Base-by-base conservation (phyloP, 768 basidiomycete species). In the Boletus insuetus region DNA sequence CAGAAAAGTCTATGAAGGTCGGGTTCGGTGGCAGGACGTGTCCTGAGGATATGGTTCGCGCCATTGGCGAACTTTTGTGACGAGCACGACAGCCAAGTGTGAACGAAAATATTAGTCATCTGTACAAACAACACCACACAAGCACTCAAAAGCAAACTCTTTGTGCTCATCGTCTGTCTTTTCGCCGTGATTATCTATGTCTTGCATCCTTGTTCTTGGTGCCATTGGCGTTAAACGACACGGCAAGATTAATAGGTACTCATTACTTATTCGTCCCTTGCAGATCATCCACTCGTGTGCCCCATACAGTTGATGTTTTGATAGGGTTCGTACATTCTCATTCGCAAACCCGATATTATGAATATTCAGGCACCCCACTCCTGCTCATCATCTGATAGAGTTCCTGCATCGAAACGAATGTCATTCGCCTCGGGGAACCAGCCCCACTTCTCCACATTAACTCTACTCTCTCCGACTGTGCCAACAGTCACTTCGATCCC, bases 171-270 rank as follows among this genome's bases (percentile, higher is more conserved):
- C n/a, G n/a, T 34, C 43, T 34, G 9, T 46, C 45, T 46, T 26
- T 46, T 54, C 51, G 81, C 83, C 83, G 77, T 67, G 78, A 76
- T 74, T 84, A 86, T 86, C 84, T 80, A 83, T 83, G 78, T 76
- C 77, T 73, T 76, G 78, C 75, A 60, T 44, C 31, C 72, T 58
- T 55, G 44, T 62, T 12, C 46, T 46, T 58, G 74, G 73, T 75
- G 74, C 81, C 77, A 73, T 69, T 68, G 80, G 73, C 79, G 85
- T 85, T 87, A 87, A 87, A 87, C 85, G 63, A 78, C 80, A 69
- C 77, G 83, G 84, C 84, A 55, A 87, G 61, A 87, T 47, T 11
- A 53, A 77, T 37, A 37, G 13, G 61, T 64, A 61, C 59, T 46
- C 46, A 14, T 50, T 60, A 60, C 54, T 42, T 22, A 20, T 55